Conservation (phyloP, 148 eudicot genomes). For the Vaccinium darrowii region DNA sequence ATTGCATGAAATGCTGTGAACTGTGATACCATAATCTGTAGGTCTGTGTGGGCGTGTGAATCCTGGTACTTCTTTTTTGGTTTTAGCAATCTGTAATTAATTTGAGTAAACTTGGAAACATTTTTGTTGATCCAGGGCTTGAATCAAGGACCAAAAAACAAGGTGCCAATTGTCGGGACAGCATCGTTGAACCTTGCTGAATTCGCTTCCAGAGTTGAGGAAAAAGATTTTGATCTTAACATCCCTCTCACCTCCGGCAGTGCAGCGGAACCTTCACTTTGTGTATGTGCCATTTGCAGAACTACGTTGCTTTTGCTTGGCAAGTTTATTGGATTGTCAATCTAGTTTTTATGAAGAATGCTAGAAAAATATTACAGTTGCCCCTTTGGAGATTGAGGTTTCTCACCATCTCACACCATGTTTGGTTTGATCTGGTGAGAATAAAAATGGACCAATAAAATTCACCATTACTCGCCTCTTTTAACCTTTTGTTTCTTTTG, state of each 20-base stretch:
- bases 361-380: not conserved
- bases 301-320: not conserved
- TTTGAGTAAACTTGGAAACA: not conserved
- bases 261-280: conserved; percentile 44
- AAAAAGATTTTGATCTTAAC: conserved; percentile 55
- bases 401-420: not conserved
- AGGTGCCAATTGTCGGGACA: conserved; percentile 48
- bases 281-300: conserved; percentile 39
- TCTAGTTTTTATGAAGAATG: not conserved
- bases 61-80: not conserved
- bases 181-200: conserved; percentile 82
- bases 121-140: conserved; percentile 40
- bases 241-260: conserved; percentile 59
- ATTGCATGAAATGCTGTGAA: not conserved
- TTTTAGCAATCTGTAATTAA: not conserved
- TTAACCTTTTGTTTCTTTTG: not conserved
- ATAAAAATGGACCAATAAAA: not conserved
- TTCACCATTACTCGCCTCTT: not conserved
- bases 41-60: not conserved
- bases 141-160: conserved; percentile 62
- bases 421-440: not conserved
- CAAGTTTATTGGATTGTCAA: not conserved
- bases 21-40: not conserved
- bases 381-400: not conserved
- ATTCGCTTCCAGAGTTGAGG: conserved; percentile 62